Conservation (phyloP, 2,329 filamentous ascomycete genomes). For the Neopestalotiopsis rosae region DNA sequence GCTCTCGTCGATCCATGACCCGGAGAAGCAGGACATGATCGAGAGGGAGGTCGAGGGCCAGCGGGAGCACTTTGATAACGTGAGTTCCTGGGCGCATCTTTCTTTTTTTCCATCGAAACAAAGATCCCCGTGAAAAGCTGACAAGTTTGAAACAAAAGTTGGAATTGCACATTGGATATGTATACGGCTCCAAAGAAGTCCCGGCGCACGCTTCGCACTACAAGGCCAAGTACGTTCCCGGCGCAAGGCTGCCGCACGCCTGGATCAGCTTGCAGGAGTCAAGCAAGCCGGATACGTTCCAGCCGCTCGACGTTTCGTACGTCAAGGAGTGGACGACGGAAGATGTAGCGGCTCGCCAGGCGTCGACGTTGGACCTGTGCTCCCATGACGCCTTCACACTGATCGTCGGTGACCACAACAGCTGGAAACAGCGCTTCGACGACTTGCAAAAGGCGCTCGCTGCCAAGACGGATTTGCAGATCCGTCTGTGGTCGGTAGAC, state of each 20-base stretch:
- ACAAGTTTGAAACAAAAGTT: conserved; percentile 26
- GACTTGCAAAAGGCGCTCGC: not conserved
- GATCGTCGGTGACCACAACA: conserved; percentile 23
- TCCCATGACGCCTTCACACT: conserved; percentile 37
- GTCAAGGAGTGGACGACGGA: conserved; percentile 35
- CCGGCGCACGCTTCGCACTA: conserved; percentile 44
- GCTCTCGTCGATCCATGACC: conserved; percentile 34
- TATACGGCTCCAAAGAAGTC: conserved; percentile 40
- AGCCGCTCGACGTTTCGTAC: conserved; percentile 40
- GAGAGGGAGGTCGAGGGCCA: conserved; percentile 40
- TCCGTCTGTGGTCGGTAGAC: conserved; percentile 19
- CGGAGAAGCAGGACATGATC: conserved; percentile 36
- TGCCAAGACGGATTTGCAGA: not conserved
- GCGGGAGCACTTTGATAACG: conserved; percentile 48
- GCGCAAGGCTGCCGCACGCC: conserved; percentile 46
- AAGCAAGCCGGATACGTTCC: conserved; percentile 14
- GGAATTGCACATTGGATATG: conserved; percentile 49
- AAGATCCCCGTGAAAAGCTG: not conserved
- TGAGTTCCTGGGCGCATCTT: conserved; percentile 12
- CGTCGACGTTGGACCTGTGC: conserved; percentile 43
- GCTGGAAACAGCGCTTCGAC: conserved; percentile 1
- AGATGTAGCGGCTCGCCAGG: conserved; percentile 33
- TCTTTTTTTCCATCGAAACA: not conserved
- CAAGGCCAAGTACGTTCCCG: conserved; percentile 39
- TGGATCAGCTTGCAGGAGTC: conserved; percentile 36